A percentile compares a stretch with the other conserved stretches of the same genome.
Evolutionary conservation across 208 protist genomes (phyloP).

Genomic region (Vickermania ingenoplastis): DNA sequence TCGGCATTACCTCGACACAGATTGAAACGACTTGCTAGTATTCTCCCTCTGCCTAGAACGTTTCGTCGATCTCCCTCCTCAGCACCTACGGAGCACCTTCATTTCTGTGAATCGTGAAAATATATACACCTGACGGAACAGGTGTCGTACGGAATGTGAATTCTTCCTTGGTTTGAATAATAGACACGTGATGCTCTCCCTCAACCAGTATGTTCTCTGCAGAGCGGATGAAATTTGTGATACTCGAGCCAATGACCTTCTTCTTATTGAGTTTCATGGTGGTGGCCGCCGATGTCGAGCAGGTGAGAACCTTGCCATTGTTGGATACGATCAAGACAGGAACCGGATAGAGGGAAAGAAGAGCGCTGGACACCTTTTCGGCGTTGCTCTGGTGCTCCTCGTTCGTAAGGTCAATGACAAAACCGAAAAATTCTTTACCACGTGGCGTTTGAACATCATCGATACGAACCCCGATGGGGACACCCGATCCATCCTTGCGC

Average conservation of each 20-base stretch:
- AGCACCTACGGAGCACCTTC: too few species aligned
- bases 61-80: too few species aligned
- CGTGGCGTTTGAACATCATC: conserved; percentile 1
- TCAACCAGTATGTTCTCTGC: not conserved
- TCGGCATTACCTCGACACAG: too few species aligned
- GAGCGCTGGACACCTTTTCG: conserved; percentile 1
- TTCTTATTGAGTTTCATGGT: not conserved
- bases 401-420: conserved; percentile 11
- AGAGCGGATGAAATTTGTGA: not conserved
- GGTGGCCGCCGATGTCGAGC: not conserved
- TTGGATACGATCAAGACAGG: not conserved
- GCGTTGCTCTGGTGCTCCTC: conserved; percentile 1
- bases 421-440: conserved; percentile 7
- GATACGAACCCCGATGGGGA: conserved; percentile 8
- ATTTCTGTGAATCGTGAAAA: not conserved
- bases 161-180: conserved; percentile 1
- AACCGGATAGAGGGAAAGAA: conserved; percentile 1
- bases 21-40: too few species aligned
- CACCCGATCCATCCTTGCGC: conserved; percentile 2
- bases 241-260: not conserved
- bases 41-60: too few species aligned
- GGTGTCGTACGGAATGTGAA: not conserved
- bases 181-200: not conserved
- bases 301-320: not conserved
- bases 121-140: not conserved